phyloP scores from a whole-genome alignment of 2,329 filamentous ascomycete genomes.

The Aspergillus sp. region DNA sequence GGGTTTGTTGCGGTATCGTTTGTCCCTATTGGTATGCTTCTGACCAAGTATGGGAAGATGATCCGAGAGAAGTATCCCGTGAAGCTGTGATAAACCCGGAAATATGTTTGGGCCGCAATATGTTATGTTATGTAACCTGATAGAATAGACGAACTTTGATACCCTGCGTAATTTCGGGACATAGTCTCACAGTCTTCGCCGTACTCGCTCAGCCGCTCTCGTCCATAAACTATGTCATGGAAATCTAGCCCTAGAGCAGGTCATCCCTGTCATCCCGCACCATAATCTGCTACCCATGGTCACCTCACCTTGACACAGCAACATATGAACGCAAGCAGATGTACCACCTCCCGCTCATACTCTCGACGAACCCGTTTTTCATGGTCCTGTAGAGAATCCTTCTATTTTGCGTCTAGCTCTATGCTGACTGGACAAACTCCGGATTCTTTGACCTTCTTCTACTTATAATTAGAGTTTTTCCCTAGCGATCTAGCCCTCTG shows the following conservation, averaged over 20 bases:
- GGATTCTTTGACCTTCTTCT: too few relatives aligned
- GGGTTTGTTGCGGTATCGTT: slow-evolving; percentile 60
- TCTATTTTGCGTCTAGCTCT: too few relatives aligned
- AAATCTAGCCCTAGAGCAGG: slow-evolving; percentile 16
- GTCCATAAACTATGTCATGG: slow-evolving; percentile 16
- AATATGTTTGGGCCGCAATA: not conserved
- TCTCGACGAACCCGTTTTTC: too few relatives aligned
- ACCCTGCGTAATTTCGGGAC: slow-evolving; percentile 9
- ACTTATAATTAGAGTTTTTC: too few relatives aligned
- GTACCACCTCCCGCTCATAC: too few relatives aligned
- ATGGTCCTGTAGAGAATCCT: too few relatives aligned
- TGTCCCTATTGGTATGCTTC: slow-evolving; percentile 37
- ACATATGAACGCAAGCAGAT: slow-evolving; percentile 14
- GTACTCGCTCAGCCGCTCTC: slow-evolving; percentile 11
- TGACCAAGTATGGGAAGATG: slow-evolving; percentile 17
- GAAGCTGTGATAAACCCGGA: not conserved
- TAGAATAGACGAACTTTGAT: slow-evolving; percentile 12
- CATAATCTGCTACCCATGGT: slow-evolving; percentile 18
- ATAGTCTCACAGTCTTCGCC: slow-evolving; percentile 3
- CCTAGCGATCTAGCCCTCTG: too few relatives aligned
- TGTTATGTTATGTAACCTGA: slow-evolving; percentile 4
- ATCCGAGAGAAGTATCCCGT: slow-evolving; percentile 15
- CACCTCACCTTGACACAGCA: slow-evolving; percentile 22
- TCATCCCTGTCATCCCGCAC: slow-evolving; percentile 19
- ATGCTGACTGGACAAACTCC: too few relatives aligned